Conservation (phyloP, 202 grass and related monocot genomes). For the Bolboschoenoplectus hybrid region DNA sequence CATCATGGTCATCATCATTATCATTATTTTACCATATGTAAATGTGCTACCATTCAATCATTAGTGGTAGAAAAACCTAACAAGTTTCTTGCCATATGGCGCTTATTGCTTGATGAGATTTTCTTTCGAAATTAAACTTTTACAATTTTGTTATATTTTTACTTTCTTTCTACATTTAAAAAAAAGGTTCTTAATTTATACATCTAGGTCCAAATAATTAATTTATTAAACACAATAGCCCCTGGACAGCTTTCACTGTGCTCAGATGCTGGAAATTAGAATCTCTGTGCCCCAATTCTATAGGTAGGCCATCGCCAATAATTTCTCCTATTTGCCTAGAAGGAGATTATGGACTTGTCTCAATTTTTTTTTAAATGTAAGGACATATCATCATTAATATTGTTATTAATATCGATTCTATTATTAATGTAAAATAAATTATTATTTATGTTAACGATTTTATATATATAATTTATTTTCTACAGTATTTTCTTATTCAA, state of each 20-base stretch:
- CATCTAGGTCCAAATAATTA: not conserved
- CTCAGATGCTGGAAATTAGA: conserved; percentile 1
- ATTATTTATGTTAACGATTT: no score
- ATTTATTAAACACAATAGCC: not conserved
- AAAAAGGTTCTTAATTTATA: not conserved
- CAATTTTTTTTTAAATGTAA: not conserved
- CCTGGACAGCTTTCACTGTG: not conserved
- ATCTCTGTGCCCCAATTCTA: not conserved
- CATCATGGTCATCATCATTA: no score
- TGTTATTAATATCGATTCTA: no score
- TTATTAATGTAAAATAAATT: no score
- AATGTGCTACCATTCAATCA: no score
- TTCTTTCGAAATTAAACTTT: not conserved
- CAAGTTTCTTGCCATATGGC: no score
- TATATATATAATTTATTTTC: no score
- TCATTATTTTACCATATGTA: no score
- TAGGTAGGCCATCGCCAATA: conserved; percentile 8
- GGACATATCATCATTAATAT: no score
- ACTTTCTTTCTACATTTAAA: not conserved
- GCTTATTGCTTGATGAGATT: no score
- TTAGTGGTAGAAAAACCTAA: no score
- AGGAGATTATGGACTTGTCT: not conserved
- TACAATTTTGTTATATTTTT: not conserved
- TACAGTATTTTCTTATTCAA: no score
- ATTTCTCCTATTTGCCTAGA: conserved; percentile 5